A percentile compares a stretch with the other conserved stretches of the same genome.
Evolutionary conservation across 2,329 filamentous ascomycete genomes (phyloP).

Genomic region (Colletotrichum sp.): DNA sequence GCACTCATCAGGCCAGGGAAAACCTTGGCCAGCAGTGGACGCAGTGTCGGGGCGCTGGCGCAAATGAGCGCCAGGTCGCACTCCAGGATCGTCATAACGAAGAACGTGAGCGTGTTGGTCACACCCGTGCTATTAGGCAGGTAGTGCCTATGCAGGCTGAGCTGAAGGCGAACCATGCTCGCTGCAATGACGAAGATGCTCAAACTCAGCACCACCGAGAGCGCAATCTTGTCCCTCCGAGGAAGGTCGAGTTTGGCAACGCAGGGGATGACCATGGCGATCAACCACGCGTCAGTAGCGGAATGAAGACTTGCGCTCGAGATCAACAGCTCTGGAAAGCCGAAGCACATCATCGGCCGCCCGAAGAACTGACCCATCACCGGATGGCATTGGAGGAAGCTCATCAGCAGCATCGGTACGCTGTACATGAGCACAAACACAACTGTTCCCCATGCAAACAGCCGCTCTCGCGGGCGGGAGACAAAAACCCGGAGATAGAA

Average conservation of each 20-base stretch:
- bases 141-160: conserved; percentile 31
- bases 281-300: conserved; percentile 48
- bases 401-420: conserved; percentile 38
- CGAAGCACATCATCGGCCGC: conserved; percentile 38
- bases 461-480: conserved; percentile 35
- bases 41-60: conserved; percentile 36
- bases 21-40: conserved; percentile 31
- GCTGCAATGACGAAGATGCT: conserved; percentile 44
- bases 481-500: conserved; percentile 44
- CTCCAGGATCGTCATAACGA: conserved; percentile 40
- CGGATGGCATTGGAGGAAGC: conserved; percentile 49
- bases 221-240: conserved; percentile 47
- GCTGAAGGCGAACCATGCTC: conserved; percentile 35
- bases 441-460: conserved; percentile 37
- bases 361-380: conserved; percentile 40
- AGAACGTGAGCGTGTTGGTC: conserved; percentile 34
- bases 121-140: conserved; percentile 21
- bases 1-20: conserved; percentile 29
- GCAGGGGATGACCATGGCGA: conserved; percentile 47
- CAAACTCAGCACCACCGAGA: conserved; percentile 49
- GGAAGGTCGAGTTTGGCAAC: conserved; percentile 42
- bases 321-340: conserved; percentile 46
- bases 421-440: conserved; percentile 38
- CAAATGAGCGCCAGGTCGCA: conserved; percentile 39
- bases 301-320: conserved; percentile 50